Conservation (phyloP, 75 land plant genomes). For the Pinus tabuliformis region DNA sequence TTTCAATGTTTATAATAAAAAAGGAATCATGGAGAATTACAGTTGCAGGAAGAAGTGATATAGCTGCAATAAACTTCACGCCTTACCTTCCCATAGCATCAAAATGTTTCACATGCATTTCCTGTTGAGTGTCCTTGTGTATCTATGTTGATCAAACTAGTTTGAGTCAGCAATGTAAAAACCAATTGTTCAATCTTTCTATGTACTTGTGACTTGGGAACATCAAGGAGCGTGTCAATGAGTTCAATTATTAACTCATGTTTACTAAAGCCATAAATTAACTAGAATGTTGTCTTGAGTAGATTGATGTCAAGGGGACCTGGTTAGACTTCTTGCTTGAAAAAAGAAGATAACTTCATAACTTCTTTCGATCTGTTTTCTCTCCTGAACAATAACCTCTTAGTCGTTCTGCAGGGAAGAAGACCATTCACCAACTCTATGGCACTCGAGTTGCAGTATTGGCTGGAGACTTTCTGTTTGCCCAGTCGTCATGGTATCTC, state of each 20-base stretch:
- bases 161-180: background rate
- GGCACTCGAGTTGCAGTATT: slow-evolving; percentile 95
- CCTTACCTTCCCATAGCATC: background rate
- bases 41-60: background rate
- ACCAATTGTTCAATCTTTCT: background rate
- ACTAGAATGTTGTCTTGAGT: background rate
- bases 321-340: background rate
- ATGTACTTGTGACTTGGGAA: background rate
- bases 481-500: slow-evolving; percentile 98
- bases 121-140: background rate
- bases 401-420: slow-evolving; percentile 58
- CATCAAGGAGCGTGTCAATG: background rate
- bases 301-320: slow-evolving; percentile 1
- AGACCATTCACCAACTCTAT: slow-evolving; percentile 84
- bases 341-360: background rate
- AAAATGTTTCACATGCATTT: background rate
- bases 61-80: background rate
- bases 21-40: background rate
- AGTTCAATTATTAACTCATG: background rate
- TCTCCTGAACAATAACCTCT: background rate
- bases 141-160: background rate
- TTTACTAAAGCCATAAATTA: background rate
- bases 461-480: slow-evolving; percentile 99
- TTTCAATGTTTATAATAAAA: background rate
- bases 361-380: background rate